Evolutionary conservation across 23 red algal species (phyloP).

Genomic region (Pyropia haitanensis): DNA sequence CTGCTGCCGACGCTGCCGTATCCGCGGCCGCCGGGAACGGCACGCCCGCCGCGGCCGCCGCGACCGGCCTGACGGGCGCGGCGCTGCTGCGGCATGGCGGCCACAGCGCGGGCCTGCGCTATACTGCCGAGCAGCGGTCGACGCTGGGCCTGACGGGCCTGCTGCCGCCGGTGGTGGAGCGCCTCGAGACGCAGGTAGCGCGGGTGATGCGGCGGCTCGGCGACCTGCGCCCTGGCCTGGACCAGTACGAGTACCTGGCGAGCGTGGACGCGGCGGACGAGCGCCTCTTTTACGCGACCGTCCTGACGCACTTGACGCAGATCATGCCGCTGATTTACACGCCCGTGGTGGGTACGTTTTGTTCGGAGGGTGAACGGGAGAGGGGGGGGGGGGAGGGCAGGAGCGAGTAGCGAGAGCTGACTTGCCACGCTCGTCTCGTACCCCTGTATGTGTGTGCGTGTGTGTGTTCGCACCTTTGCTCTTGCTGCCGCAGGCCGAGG

Average conservation of each 20-base stretch:
- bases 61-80: no score
- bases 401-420: no score
- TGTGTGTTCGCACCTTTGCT: no score
- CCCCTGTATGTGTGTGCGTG: no score
- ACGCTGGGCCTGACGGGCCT: constrained; percentile 42
- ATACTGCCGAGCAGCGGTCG: constrained; percentile 48
- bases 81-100: constrained; percentile 44
- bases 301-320: constrained; percentile 45
- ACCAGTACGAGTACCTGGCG: constrained; percentile 69
- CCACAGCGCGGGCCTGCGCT: constrained; percentile 48
- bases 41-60: no score
- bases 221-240: constrained; percentile 15
- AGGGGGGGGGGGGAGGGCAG: background rate
- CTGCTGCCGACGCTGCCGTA: no score
- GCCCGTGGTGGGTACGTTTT: constrained; percentile 38
- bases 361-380: background rate
- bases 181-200: constrained; percentile 47
- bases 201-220: constrained; percentile 27
- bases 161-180: constrained; percentile 41
- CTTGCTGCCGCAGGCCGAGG: no score
- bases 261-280: constrained; percentile 57
- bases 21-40: no score
- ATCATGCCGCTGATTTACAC: constrained; percentile 83
- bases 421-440: no score
- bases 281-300: constrained; percentile 63